Conservation (phyloP, 805 yeast genomes). For the Nakazawaea holstii region DNA sequence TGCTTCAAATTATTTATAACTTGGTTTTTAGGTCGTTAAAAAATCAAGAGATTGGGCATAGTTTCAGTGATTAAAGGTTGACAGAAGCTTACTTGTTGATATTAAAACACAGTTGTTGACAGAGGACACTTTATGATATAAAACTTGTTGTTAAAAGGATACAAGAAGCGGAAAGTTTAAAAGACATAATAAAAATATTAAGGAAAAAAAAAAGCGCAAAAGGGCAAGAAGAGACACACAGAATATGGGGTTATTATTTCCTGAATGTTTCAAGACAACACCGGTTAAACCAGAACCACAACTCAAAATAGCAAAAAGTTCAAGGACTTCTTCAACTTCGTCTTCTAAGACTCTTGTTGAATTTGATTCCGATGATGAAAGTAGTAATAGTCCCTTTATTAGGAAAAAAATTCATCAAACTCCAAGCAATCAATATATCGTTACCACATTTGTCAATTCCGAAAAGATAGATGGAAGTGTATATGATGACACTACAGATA, state of each 20-base stretch:
- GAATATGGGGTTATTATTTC: conserved; percentile 24
- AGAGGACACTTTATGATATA: too few species aligned
- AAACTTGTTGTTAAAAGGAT: too few species aligned
- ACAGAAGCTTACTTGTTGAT: too few species aligned
- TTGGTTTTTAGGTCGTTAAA: too few species aligned
- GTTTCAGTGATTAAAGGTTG: too few species aligned
- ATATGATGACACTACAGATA: conserved; percentile 13
- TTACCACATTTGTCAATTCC: conserved; percentile 4
- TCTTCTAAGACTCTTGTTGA: conserved; percentile 15
- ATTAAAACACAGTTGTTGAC: too few species aligned
- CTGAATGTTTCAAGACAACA: conserved; percentile 22
- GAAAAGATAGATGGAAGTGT: conserved; percentile 6
- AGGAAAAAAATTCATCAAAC: conserved; percentile 14
- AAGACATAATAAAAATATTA: too few species aligned
- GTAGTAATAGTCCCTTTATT: conserved; percentile 9
- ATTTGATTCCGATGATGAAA: conserved; percentile 13
- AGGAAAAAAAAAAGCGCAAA: too few species aligned
- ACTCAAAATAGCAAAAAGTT: not conserved
- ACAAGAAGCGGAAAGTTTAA: too few species aligned
- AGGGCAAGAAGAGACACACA: not conserved
- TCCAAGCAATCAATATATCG: conserved; percentile 7
- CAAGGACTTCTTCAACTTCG: conserved; percentile 8
- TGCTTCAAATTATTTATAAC: too few species aligned
- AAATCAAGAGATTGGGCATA: too few species aligned
- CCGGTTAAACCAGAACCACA: not conserved